These are phyloP conservation scores for Cicer yamashitae DNA, from an alignment of 306 rosid genomes.

Conservation along the genomic window DNA sequence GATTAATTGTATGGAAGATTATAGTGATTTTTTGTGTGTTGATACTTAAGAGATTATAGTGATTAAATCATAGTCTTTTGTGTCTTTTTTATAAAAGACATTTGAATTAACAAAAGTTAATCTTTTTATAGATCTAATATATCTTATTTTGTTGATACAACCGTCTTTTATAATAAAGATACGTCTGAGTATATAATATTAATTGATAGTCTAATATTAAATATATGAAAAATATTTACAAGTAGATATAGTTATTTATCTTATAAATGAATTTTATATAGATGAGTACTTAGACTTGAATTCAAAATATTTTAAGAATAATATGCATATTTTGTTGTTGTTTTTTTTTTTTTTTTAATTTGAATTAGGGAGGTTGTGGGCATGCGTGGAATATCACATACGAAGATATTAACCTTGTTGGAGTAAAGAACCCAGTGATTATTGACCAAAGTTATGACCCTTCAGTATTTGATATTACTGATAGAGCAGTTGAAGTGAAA, in stretches of 20 bases:
- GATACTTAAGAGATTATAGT: too few relatives aligned
- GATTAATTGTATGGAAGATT: not conserved
- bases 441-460: not conserved
- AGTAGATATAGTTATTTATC: not conserved
- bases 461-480: not conserved
- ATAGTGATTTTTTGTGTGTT: too few relatives aligned
- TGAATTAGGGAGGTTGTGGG: not conserved
- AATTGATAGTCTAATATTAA: too few relatives aligned
- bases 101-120: not conserved
- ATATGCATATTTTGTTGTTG: not conserved
- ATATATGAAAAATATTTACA: too few relatives aligned
- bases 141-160: too few relatives aligned
- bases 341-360: too few relatives aligned
- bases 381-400: not conserved
- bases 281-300: not conserved
- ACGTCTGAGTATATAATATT: too few relatives aligned
- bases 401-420: not conserved
- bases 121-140: not conserved
- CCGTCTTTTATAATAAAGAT: too few relatives aligned
- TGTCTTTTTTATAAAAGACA: too few relatives aligned
- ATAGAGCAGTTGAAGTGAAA: not conserved
- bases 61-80: too few relatives aligned
- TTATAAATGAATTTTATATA: not conserved
- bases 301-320: not conserved
- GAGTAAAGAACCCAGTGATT: not conserved